Evolutionary conservation across 441 rosid species (phyloP).

Genomic region (Aquilaria agallochum): DNA sequence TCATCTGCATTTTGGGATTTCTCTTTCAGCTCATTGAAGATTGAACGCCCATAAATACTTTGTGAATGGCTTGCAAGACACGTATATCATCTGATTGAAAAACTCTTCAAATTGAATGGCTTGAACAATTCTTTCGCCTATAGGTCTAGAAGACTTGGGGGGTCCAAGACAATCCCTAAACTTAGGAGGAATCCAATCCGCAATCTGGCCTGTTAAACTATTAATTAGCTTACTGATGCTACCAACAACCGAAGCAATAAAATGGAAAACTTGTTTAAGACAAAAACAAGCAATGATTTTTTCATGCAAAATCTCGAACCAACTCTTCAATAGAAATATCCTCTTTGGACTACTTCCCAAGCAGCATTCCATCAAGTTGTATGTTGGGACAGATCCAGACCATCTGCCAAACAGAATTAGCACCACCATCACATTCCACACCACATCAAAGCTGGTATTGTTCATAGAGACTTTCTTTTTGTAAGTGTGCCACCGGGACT

Average conservation of each 20-base stretch:
- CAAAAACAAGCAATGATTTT: neutral
- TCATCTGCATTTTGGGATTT: slow-evolving; percentile 38
- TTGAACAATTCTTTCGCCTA: neutral
- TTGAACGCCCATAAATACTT: slow-evolving; percentile 40
- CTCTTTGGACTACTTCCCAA: slow-evolving; percentile 15
- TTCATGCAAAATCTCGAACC: neutral
- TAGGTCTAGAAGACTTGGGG: neutral
- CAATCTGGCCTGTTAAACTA: neutral
- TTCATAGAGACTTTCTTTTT: neutral
- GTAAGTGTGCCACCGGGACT: slow-evolving; percentile 15
- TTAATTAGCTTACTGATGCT: neutral
- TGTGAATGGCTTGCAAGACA: slow-evolving; percentile 33
- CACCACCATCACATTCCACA: slow-evolving; percentile 13
- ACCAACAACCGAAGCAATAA: neutral
- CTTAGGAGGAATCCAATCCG: neutral
- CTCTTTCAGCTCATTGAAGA: slow-evolving; percentile 28
- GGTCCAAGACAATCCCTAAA: neutral
- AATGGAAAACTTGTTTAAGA: neutral
- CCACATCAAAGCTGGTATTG: neutral
- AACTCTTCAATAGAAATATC: slow-evolving; percentile 25
- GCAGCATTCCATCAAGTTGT: slow-evolving; percentile 38
- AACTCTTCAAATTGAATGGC: slow-evolving; percentile 33
- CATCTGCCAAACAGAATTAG: slow-evolving; percentile 31
- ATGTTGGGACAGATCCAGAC: slow-evolving; percentile 31
- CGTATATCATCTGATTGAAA: slow-evolving; percentile 25